Base-by-base conservation (phyloP, 768 basidiomycete genomes). In the Tylopilus sp. region DNA sequence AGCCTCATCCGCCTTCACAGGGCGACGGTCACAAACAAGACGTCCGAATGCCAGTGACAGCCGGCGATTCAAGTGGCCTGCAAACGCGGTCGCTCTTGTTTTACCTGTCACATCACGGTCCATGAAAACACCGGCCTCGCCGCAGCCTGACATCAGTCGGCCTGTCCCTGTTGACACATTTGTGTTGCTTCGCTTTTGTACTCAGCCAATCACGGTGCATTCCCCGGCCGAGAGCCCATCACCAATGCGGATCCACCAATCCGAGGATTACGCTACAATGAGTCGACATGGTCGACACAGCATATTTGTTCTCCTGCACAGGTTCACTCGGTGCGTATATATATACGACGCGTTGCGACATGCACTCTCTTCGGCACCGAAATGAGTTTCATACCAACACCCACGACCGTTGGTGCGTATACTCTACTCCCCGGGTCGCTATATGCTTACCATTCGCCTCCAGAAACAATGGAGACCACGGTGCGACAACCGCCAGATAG, bases 401-500 rank as follows among this genome's bases (percentile, higher is more conserved):
- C 50, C 35, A 52, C 51, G 18, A 15, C 22, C 13, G 9, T 17
- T 2, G 35, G 63, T 64, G 15, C 30, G 43, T 45, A 13, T n/a
- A 4, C 44, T 25, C 11, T 28, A n/a, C 33, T 28, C 25, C 21
- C 25, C 36, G 40, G n/a, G 11, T 23, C 3, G 31, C 21, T 11
- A 28, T 40, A 31, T 31, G 22, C 45, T 51, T 21, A 57, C 8
- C 3, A 7, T n/a, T 13, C 18, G 3, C 21, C 11, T 23, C 9
- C 21, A 64, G 60, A 26, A 47, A 51, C 40, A 11, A 47, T 56
- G 40, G 53, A 51, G 18, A 50, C 40, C 8, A 4, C 33, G 25
- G 20, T 13, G 4, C 65, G 50, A 40, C 53, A 17, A 44, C 8
- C 20, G 55, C 58, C 12, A 15, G 12, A 13, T 13, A 18, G 26